phyloP scores from a whole-genome alignment of 352 stramenopile genomes.

The Hyaloperonospora arabidopsidis region DNA sequence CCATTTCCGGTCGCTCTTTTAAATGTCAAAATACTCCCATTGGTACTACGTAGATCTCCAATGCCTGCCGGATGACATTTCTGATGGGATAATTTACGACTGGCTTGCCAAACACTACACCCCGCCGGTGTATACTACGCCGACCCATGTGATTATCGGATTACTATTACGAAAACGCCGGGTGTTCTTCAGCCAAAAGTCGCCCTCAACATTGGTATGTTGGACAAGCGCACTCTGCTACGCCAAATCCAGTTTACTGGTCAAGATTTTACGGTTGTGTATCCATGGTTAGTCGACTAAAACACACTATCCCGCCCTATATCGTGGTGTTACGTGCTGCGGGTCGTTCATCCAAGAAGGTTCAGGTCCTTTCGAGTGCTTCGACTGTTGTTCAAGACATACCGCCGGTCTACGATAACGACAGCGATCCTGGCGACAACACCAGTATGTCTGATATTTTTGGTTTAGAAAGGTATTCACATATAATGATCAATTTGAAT shows the following conservation, averaged over 20 bases:
- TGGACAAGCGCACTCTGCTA: background rate
- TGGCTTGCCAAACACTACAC: background rate
- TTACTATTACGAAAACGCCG: too few species aligned
- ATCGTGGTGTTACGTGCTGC: background rate
- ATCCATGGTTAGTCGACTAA: background rate
- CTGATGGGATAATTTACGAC: constrained; percentile 12
- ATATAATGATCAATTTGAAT: background rate
- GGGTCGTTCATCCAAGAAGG: background rate
- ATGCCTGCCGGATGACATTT: constrained; percentile 6
- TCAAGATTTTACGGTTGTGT: background rate
- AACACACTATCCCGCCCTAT: background rate
- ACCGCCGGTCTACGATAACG: background rate
- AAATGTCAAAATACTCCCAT: constrained; percentile 18
- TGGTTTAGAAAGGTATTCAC: background rate
- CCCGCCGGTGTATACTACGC: background rate
- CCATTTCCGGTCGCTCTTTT: constrained; percentile 3
- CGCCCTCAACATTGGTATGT: too few species aligned
- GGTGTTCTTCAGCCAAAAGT: too few species aligned
- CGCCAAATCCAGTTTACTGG: constrained; percentile 1
- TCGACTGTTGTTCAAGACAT: background rate
- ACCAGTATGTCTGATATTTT: background rate
- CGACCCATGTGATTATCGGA: too few species aligned
- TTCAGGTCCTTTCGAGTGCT: background rate
- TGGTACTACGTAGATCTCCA: constrained; percentile 18
- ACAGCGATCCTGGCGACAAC: background rate